Percentiles rank a stretch among this genome's conserved stretches.
Evolutionary conservation across 345 rosid genomes (phyloP).

Genomic region (Rhizophora mangle): DNA sequence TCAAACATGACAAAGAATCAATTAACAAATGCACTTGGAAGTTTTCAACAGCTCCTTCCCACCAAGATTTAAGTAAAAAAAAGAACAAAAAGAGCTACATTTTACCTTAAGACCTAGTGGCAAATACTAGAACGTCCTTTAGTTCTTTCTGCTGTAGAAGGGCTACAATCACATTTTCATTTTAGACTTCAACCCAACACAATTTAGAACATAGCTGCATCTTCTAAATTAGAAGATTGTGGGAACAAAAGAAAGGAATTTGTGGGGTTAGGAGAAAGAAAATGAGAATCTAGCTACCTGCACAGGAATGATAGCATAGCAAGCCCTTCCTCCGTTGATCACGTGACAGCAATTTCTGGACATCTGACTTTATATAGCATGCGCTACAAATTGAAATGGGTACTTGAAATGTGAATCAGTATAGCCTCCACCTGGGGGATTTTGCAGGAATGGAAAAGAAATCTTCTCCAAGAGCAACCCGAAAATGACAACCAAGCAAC

Average conservation of each 20-base stretch:
- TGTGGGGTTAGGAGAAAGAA: constrained; percentile 20
- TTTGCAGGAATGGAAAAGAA: constrained; percentile 30
- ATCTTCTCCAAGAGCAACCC: constrained; percentile 53
- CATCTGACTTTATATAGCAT: constrained; percentile 20
- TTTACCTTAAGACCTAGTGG: constrained; percentile 44
- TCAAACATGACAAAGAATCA: constrained; percentile 45
- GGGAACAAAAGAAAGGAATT: not conserved
- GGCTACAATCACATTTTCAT: constrained; percentile 55
- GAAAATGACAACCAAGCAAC: constrained; percentile 28
- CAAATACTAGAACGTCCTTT: constrained; percentile 46
- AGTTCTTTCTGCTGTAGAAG: constrained; percentile 42
- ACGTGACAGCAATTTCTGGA: constrained; percentile 30
- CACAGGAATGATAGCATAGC: constrained; percentile 27
- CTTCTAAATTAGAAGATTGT: constrained; percentile 43
- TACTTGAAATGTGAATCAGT: constrained; percentile 21
- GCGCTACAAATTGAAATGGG: constrained; percentile 32
- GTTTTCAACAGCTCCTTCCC: constrained; percentile 52
- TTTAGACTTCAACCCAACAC: constrained; percentile 48
- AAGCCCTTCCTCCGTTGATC: constrained; percentile 42
- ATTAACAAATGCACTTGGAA: constrained; percentile 44
- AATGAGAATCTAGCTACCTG: constrained; percentile 39
- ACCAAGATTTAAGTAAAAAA: constrained; percentile 28
- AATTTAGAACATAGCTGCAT: constrained; percentile 39
- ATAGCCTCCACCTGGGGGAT: constrained; percentile 39
- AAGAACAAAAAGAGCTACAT: constrained; percentile 20